phyloP scores from a whole-genome alignment of 169 alveolate genomes.

The Eimeria falciformis region DNA sequence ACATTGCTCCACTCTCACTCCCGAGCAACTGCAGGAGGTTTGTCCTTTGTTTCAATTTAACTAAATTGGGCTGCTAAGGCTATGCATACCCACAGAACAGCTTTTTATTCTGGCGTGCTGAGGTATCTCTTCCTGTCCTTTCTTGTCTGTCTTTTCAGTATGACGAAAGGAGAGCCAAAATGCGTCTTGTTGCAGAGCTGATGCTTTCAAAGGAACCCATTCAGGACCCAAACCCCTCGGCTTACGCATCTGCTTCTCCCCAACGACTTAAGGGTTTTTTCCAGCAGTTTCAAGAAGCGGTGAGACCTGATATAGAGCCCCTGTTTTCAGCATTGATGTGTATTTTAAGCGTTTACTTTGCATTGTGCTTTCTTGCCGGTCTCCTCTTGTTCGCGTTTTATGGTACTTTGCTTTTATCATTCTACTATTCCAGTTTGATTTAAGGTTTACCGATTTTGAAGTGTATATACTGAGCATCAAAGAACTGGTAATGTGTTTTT shows the following conservation, averaged over 20 bases:
- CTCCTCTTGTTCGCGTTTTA: no score
- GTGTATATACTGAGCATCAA: not conserved
- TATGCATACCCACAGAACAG: no score
- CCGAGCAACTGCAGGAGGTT: conserved; percentile 66
- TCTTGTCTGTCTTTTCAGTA: conserved; percentile 59
- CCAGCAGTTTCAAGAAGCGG: conserved; percentile 76
- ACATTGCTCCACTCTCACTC: conserved; percentile 71
- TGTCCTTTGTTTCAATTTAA: not conserved
- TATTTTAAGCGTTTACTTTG: no score
- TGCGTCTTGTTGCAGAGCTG: conserved; percentile 61
- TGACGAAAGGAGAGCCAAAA: conserved; percentile 70
- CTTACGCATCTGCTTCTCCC: conserved; percentile 75
- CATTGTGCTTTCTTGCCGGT: no score
- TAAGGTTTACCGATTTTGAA: not conserved
- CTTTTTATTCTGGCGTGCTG: no score
- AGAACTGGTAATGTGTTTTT: not conserved
- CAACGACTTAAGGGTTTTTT: conserved; percentile 75
- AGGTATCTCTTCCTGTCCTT: not conserved
- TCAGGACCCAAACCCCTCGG: conserved; percentile 65
- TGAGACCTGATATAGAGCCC: no score
- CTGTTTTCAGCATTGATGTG: no score
- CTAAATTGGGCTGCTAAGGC: no score
- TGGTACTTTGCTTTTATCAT: no score
- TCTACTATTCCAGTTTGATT: no score
- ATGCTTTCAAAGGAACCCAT: conserved; percentile 59